Conservation (phyloP, 495 filamentous ascomycete genomes). For the Xanthoparmelia taractica region DNA sequence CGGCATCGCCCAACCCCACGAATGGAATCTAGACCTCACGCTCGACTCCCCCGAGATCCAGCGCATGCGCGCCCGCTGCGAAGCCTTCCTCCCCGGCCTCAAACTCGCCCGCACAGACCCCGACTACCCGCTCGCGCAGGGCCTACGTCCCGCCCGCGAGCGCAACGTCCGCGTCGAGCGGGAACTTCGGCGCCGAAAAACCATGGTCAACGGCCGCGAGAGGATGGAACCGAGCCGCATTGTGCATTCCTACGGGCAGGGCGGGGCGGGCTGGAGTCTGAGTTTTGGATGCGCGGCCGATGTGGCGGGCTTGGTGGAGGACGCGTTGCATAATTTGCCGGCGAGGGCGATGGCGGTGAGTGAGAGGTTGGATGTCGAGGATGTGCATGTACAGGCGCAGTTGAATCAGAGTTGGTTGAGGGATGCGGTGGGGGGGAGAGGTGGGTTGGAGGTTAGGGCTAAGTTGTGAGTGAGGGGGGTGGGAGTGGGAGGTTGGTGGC, state of each 20-base stretch:
- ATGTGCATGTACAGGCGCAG: conserved; percentile 7
- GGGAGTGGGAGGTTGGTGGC: no score
- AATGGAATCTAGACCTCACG: conserved; percentile 38
- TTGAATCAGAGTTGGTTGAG: conserved; percentile 3
- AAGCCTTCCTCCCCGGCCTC: conserved; percentile 38
- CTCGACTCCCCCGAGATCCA: conserved; percentile 36
- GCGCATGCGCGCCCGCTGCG: conserved; percentile 40
- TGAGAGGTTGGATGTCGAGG: conserved; percentile 1
- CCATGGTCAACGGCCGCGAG: background rate
- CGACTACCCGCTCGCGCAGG: conserved; percentile 42
- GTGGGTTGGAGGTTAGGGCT: background rate
- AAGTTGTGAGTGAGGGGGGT: background rate
- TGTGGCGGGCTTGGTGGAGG: conserved; percentile 32
- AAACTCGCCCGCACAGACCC: conserved; percentile 39
- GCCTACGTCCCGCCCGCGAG: conserved; percentile 36
- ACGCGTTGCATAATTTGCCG: conserved; percentile 26
- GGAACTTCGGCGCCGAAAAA: conserved; percentile 30
- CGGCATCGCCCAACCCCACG: conserved; percentile 35
- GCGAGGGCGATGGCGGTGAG: conserved; percentile 13
- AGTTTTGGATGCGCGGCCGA: conserved; percentile 40
- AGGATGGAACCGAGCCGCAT: conserved; percentile 33
- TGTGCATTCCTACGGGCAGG: conserved; percentile 45
- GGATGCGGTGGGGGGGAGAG: background rate
- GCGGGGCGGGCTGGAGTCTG: conserved; percentile 41
- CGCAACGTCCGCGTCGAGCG: conserved; percentile 41